Percentiles rank a stretch among this genome's conserved stretches.
Conservation (phyloP, 2,329 filamentous ascomycete species). For the Diaporthe citriasiana region DNA sequence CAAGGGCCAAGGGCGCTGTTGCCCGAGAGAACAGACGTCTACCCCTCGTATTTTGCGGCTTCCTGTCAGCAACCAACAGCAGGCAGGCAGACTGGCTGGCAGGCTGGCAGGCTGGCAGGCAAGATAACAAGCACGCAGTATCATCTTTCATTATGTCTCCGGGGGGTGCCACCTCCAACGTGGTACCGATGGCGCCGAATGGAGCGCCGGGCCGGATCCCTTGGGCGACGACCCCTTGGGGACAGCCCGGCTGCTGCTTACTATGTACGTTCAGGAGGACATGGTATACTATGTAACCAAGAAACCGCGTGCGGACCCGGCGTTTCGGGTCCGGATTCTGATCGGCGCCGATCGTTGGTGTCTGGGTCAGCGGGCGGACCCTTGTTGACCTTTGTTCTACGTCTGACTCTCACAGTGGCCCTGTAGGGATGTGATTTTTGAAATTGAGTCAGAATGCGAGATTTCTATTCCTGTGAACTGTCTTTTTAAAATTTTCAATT, state of each 20-base stretch:
- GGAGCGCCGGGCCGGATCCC: neutral
- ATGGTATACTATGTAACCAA: neutral
- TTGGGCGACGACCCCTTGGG: neutral
- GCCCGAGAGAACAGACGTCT: neutral
- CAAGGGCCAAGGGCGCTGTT: conserved; percentile 11
- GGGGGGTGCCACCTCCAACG: neutral
- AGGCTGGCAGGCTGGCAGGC: no score
- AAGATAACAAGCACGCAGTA: no score
- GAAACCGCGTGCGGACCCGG: conserved; percentile 1
- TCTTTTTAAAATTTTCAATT: neutral
- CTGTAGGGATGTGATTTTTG: neutral
- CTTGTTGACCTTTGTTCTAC: neutral
- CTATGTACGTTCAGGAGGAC: no score
- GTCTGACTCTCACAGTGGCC: neutral
- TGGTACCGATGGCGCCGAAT: neutral
- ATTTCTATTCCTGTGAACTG: neutral
- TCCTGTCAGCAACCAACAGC: neutral
- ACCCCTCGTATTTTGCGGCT: neutral
- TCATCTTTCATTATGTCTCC: neutral
- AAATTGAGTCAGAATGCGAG: neutral
- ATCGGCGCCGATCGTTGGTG: neutral
- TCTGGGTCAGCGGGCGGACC: neutral
- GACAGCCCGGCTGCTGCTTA: neutral
- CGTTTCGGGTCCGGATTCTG: neutral
- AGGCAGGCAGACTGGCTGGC: neutral